Conservation (phyloP, 306 rosid species). For the Cucumis sativus region Cucumber_9930_V3 NC_026655.2:8380501-8381000, state of each 20-base stretch:
- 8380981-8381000: background rate
- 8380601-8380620: constrained; percentile 80
- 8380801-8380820: no score
- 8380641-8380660: constrained; percentile 88
- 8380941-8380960: background rate
- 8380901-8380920: background rate
- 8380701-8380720: constrained; percentile 99
- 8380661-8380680: constrained; percentile 91
- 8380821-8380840: no score
- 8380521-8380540: constrained; percentile 48
- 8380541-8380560: constrained; percentile 78
- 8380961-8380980: background rate
- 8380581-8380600: constrained; percentile 59
- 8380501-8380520: constrained; percentile 40
- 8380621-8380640: constrained; percentile 82
- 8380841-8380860: background rate
- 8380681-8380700: constrained; percentile 95
- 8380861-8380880: background rate
- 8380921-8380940: background rate
- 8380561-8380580: constrained; percentile 57
- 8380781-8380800: background rate
- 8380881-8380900: background rate
- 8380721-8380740: constrained; percentile 8
- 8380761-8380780: background rate
- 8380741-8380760: background rate